Percentiles rank a stretch among this genome's conserved stretches.
Evolutionary conservation across 306 rosid genomes (phyloP).

Genomic region (Cotoneaster glaucophyllus): DNA sequence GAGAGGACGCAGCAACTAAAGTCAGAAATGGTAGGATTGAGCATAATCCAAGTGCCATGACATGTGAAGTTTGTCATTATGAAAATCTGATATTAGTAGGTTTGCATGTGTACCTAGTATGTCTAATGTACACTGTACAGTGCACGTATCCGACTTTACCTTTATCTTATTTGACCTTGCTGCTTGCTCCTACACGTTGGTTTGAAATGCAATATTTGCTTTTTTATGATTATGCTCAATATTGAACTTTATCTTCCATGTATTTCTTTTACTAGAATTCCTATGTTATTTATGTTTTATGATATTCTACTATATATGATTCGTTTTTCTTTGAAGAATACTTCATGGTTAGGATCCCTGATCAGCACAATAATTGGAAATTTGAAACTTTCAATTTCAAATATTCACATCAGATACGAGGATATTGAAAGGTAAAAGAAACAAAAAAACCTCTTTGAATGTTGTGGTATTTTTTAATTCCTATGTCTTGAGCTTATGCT

Average conservation of each 20-base stretch:
- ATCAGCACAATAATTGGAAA: slow-evolving; percentile 89
- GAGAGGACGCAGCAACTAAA: slow-evolving; percentile 65
- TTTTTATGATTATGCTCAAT: not conserved
- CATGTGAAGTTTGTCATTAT: not conserved
- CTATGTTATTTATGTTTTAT: not conserved
- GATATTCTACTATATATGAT: not conserved
- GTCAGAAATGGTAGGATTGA: slow-evolving; percentile 70
- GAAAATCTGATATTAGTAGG: not conserved
- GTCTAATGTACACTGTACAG: not conserved
- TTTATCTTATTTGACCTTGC: not conserved
- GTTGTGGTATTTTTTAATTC: not conserved
- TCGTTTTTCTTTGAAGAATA: slow-evolving; percentile 44
- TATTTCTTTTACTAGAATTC: not conserved
- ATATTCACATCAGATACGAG: slow-evolving; percentile 92
- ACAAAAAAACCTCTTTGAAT: not conserved
- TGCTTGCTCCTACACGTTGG: not conserved
- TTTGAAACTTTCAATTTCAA: slow-evolving; percentile 88
- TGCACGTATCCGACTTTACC: not conserved
- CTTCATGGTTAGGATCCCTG: slow-evolving; percentile 95
- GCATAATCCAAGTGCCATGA: slow-evolving; percentile 1
- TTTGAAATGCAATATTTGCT: not conserved
- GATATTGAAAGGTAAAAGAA: slow-evolving; percentile 74
- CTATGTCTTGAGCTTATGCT: slow-evolving; percentile 14
- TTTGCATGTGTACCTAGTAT: not conserved
- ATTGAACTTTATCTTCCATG: not conserved